Conservation (phyloP, 805 yeast species). For the Brettanomyces custersianus region DNA sequence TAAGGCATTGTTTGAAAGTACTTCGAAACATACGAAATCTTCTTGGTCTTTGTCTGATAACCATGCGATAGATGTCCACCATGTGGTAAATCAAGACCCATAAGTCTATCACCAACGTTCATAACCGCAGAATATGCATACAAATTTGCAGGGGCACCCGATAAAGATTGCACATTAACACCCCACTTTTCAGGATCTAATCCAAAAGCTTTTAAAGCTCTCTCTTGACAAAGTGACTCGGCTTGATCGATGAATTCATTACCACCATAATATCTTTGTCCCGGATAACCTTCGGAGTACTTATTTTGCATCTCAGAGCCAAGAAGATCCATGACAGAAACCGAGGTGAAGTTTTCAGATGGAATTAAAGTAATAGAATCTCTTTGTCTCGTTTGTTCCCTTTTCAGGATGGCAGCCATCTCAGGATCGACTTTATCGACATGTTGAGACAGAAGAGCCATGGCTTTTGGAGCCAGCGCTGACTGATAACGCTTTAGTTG, state of each 20-base stretch:
- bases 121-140: slow-evolving; percentile 84
- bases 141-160: slow-evolving; percentile 96
- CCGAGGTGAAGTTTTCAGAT: slow-evolving; percentile 92
- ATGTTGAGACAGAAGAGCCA: slow-evolving; percentile 48
- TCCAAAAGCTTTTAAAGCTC: slow-evolving; percentile 81
- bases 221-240: slow-evolving; percentile 80
- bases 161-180: slow-evolving; percentile 89
- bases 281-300: slow-evolving; percentile 98
- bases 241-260: slow-evolving; percentile 89
- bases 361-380: slow-evolving; percentile 90
- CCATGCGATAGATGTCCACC: slow-evolving; percentile 99
- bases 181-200: slow-evolving; percentile 86
- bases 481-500: slow-evolving; percentile 30
- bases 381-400: slow-evolving; percentile 80
- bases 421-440: slow-evolving; percentile 76
- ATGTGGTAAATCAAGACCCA: slow-evolving; percentile 97
- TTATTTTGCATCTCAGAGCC: slow-evolving; percentile 97
- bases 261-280: slow-evolving; percentile 97
- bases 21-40: slow-evolving; percentile 85
- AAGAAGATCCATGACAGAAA: slow-evolving; percentile 85
- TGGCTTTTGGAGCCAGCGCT: slow-evolving; percentile 38
- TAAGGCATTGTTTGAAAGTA: slow-evolving; percentile 98
- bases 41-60: slow-evolving; percentile 82
- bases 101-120: slow-evolving; percentile 84
- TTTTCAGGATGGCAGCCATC: slow-evolving; percentile 65